These are phyloP conservation scores for Graphium sp. DNA, from an alignment of 2,329 filamentous ascomycete genomes.

Conservation along the genomic window DNA sequence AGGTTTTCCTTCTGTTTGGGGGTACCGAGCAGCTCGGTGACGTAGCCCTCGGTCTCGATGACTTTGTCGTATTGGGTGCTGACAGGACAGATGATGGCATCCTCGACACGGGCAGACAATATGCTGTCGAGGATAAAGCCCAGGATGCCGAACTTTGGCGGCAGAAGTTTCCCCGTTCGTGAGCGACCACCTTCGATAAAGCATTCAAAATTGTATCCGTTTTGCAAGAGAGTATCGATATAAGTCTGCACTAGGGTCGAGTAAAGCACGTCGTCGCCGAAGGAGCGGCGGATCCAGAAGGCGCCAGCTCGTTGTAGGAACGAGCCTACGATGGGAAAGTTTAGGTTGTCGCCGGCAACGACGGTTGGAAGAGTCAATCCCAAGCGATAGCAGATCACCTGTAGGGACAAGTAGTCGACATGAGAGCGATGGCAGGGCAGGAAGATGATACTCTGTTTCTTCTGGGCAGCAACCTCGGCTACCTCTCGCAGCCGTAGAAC, in stretches of 20 bases:
- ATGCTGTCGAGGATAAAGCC: constrained; percentile 85
- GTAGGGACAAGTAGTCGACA: constrained; percentile 88
- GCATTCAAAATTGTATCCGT: constrained; percentile 90
- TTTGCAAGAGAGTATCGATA: constrained; percentile 78
- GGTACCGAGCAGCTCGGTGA: constrained; percentile 80
- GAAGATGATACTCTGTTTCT: constrained; percentile 93
- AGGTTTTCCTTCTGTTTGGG: constrained; percentile 95
- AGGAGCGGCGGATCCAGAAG: constrained; percentile 89
- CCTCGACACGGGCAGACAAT: constrained; percentile 71
- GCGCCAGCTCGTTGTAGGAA: constrained; percentile 94
- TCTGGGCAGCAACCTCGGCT: constrained; percentile 64
- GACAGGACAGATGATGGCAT: constrained; percentile 87
- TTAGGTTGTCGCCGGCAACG: constrained; percentile 89
- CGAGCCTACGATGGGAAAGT: constrained; percentile 75
- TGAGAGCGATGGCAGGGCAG: constrained; percentile 88
- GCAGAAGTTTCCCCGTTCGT: constrained; percentile 79
- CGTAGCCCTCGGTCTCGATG: constrained; percentile 93
- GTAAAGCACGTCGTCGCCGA: constrained; percentile 84
- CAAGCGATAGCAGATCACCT: constrained; percentile 87
- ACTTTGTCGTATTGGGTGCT: constrained; percentile 98
- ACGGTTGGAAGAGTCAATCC: constrained; percentile 81
- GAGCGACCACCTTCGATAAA: constrained; percentile 94
- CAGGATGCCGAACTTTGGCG: constrained; percentile 90
- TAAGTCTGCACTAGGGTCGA: constrained; percentile 89
- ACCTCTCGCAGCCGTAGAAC: constrained; percentile 68